phyloP scores from a whole-genome alignment of 768 basidiomycete species.

The Rhizopogon vinicolor region DNA sequence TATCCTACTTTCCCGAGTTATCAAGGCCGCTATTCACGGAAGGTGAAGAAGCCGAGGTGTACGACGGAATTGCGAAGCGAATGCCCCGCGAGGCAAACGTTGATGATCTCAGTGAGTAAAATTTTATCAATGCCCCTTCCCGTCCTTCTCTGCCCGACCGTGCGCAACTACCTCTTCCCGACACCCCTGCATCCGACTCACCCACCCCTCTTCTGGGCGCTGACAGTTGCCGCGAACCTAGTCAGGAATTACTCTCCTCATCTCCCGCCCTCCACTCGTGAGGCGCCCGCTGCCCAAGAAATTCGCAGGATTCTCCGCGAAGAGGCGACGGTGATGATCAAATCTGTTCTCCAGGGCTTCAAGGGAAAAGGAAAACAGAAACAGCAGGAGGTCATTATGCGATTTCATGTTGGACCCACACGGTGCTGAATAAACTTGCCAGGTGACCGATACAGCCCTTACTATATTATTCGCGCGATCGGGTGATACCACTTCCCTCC shows the following conservation, averaged over 20 bases:
- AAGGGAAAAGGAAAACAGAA: conserved; percentile 61
- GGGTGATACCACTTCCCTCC: conserved; percentile 17
- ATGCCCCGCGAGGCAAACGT: conserved; percentile 67
- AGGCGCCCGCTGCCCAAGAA: conserved; percentile 67
- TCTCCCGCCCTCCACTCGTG: conserved; percentile 41
- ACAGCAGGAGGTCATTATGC: conserved; percentile 48
- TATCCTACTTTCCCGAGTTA: conserved; percentile 79
- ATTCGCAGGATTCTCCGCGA: conserved; percentile 57
- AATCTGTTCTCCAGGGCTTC: conserved; percentile 58
- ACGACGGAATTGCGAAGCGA: conserved; percentile 67
- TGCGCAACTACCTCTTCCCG: conserved; percentile 15
- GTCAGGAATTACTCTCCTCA: conserved; percentile 91
- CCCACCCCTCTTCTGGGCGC: conserved; percentile 40
- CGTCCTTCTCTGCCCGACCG: conserved; percentile 14
- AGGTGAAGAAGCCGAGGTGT: conserved; percentile 61
- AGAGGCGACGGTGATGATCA: conserved; percentile 75
- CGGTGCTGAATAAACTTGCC: conserved; percentile 48
- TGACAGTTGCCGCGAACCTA: conserved; percentile 80
- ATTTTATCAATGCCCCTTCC: conserved; percentile 14
- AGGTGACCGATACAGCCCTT: conserved; percentile 45
- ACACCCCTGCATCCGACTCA: conserved; percentile 27
- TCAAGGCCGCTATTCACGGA: conserved; percentile 55
- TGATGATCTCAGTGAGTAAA: conserved; percentile 81
- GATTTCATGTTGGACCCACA: conserved; percentile 59
- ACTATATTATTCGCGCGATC: conserved; percentile 23